phyloP scores from a whole-genome alignment of 2,329 filamentous ascomycete genomes.

The Emergomyces orientalis region DNA sequence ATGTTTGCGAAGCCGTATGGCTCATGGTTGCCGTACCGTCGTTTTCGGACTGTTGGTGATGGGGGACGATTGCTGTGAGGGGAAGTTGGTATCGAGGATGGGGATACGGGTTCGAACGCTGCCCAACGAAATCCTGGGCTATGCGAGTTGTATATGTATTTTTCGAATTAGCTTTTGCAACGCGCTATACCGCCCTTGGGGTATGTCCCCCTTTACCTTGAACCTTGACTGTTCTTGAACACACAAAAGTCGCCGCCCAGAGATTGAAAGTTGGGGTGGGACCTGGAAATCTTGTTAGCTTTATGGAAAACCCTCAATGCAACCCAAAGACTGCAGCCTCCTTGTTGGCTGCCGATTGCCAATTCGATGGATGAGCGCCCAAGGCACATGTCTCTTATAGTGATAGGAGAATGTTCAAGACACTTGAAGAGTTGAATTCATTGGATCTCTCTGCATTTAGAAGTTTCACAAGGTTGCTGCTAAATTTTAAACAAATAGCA shows the following conservation, averaged over 20 bases:
- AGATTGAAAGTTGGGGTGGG: background rate
- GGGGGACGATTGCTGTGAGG: background rate
- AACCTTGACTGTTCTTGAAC: background rate
- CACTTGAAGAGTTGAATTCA: background rate
- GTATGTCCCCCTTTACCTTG: background rate
- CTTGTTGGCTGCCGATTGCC: background rate
- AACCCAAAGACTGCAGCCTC: background rate
- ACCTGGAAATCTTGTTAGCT: background rate
- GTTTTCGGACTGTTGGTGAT: background rate
- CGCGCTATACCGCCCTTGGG: background rate
- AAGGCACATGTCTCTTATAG: background rate
- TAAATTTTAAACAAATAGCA: background rate
- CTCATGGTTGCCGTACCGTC: slow-evolving; percentile 12
- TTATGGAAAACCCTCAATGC: background rate
- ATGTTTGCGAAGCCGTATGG: slow-evolving; percentile 23
- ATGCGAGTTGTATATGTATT: background rate
- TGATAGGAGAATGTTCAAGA: background rate
- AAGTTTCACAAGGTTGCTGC: background rate
- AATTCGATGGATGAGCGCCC: background rate
- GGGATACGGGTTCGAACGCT: background rate
- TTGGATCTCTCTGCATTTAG: background rate
- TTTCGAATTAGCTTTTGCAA: background rate
- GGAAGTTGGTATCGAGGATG: background rate
- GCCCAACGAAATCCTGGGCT: background rate
- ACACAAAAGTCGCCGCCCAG: background rate